These are phyloP conservation scores for Zelonia costaricensis DNA, from an alignment of 208 protist species.

Conservation along the genomic window DNA sequence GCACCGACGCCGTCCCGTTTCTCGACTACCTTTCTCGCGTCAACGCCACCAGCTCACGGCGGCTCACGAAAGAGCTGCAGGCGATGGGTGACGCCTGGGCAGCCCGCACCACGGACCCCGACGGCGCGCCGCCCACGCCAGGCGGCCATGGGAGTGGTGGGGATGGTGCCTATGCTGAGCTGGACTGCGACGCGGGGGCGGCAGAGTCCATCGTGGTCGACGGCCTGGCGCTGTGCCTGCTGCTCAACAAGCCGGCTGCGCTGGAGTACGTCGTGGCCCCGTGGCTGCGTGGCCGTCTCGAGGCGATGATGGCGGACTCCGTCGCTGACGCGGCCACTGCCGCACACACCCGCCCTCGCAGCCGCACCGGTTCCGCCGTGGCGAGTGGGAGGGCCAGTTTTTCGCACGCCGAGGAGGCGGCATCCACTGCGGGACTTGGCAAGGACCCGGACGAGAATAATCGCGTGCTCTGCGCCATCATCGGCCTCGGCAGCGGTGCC, in stretches of 20 bases:
- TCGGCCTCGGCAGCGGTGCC: conserved; percentile 54
- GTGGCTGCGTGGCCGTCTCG: conserved; percentile 29
- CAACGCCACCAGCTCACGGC: conserved; percentile 10
- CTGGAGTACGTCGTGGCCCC: conserved; percentile 53
- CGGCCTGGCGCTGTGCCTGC: conserved; percentile 51
- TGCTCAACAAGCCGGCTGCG: conserved; percentile 45
- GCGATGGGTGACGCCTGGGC: conserved; percentile 38
- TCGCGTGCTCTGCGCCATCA: conserved; percentile 54
- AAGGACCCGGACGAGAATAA: conserved; percentile 1
- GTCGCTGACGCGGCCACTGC: too few species aligned
- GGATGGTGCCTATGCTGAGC: too few species aligned
- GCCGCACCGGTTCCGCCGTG: not conserved
- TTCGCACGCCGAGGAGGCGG: not conserved
- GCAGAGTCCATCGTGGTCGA: conserved; percentile 30
- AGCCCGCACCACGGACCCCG: not conserved
- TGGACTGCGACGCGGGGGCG: conserved; percentile 3
- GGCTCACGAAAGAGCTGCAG: conserved; percentile 27
- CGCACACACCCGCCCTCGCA: too few species aligned
- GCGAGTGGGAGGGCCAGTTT: not conserved
- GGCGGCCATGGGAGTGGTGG: not conserved
- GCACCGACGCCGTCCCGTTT: conserved; percentile 19
- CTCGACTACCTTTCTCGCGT: conserved; percentile 24
- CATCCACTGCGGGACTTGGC: not conserved
- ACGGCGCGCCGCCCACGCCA: not conserved
- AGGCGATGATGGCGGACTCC: conserved; percentile 5